These are phyloP conservation scores for Pseudofabraea citricarpa DNA, from an alignment of 2,329 filamentous ascomycete genomes.

Conservation along the genomic window DNA sequence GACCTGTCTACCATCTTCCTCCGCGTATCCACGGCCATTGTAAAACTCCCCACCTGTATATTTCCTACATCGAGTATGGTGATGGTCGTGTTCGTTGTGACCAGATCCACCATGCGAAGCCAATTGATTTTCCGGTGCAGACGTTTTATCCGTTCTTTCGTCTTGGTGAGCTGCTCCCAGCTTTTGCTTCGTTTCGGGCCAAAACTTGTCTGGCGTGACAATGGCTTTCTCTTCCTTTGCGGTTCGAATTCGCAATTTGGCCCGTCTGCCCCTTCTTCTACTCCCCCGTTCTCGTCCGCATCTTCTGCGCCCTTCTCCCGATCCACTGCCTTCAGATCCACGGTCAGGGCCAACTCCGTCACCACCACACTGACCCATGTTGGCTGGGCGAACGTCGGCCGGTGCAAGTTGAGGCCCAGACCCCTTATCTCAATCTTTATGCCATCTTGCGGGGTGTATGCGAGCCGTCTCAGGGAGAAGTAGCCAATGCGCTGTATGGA, in stretches of 20 bases:
- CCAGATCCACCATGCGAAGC: constrained; percentile 84
- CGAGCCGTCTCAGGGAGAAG: constrained; percentile 83
- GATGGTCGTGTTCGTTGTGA: constrained; percentile 74
- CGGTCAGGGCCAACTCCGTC: constrained; percentile 76
- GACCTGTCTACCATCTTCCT: constrained; percentile 87
- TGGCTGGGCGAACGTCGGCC: constrained; percentile 93
- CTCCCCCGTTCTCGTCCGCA: constrained; percentile 18
- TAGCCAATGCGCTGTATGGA: constrained; percentile 96
- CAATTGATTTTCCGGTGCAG: constrained; percentile 84
- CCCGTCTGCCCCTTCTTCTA: constrained; percentile 23
- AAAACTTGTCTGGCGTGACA: constrained; percentile 19
- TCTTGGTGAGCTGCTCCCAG: constrained; percentile 72
- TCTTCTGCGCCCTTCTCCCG: constrained; percentile 29
- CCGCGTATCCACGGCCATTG: constrained; percentile 83
- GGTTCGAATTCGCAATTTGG: constrained; percentile 14
- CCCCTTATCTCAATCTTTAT: constrained; percentile 85
- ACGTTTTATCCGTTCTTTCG: constrained; percentile 82
- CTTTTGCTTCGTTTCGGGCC: constrained; percentile 57
- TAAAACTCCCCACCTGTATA: constrained; percentile 78
- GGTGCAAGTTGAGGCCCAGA: constrained; percentile 81
- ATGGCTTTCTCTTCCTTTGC: constrained; percentile 11
- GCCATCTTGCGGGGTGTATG: constrained; percentile 85
- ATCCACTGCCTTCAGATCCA: constrained; percentile 68
- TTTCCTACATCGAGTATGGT: constrained; percentile 77
- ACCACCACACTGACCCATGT: constrained; percentile 93